Conservation (phyloP, 176 grass and related monocot genomes). For the Musa itinerans region DNA sequence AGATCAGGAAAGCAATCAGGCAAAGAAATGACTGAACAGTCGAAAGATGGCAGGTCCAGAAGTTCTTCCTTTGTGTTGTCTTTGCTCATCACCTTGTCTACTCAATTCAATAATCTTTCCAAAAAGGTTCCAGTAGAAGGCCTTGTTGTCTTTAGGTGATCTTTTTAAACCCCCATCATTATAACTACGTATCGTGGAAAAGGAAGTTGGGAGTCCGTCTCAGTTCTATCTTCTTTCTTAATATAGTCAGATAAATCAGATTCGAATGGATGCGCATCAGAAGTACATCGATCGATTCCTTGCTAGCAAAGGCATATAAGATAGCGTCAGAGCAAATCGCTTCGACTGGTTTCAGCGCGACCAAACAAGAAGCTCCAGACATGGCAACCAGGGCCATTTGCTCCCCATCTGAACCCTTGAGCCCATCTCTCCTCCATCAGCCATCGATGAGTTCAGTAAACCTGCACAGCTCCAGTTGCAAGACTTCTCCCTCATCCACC, state of each 20-base stretch:
- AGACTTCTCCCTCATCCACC: conserved; percentile 29
- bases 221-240: not conserved
- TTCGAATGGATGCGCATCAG: conserved; percentile 83
- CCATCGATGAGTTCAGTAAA: conserved; percentile 58
- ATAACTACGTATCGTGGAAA: not conserved
- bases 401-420: too few relatives aligned
- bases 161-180: not conserved
- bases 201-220: not conserved
- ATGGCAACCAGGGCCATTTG: conserved; percentile 40
- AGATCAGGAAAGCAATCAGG: conserved; percentile 89
- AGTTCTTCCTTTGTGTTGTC: conserved; percentile 1
- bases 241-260: not conserved
- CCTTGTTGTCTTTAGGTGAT: not conserved
- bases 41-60: conserved; percentile 76
- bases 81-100: not conserved
- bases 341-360: conserved; percentile 37
- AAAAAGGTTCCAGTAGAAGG: not conserved
- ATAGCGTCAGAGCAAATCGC: conserved; percentile 76
- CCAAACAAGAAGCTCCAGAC: conserved; percentile 33
- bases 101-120: not conserved
- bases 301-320: conserved; percentile 84
- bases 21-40: conserved; percentile 67
- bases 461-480: conserved; percentile 50
- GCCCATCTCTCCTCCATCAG: conserved; percentile 64
- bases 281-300: conserved; percentile 85